These are phyloP conservation scores for Collybia sp. DNA, from an alignment of 768 basidiomycete species.

Conservation along the genomic window DNA sequence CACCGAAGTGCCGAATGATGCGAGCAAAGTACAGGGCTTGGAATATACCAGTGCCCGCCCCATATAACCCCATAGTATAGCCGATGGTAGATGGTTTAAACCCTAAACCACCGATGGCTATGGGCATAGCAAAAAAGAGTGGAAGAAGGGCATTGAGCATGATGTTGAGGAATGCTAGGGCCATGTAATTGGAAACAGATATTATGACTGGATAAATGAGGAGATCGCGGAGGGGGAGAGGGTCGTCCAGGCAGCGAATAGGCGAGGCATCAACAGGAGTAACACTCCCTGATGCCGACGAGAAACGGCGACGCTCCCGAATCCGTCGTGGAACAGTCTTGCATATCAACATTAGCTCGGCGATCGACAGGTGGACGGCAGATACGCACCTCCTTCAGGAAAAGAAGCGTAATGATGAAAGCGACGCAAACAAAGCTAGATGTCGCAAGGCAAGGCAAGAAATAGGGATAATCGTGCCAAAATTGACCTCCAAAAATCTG, in stretches of 20 bases:
- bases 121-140: conserved; percentile 49
- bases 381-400: conserved; percentile 38
- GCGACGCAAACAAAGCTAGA: conserved; percentile 25
- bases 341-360: background rate
- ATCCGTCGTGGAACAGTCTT: conserved; percentile 11
- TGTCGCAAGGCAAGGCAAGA: conserved; percentile 52
- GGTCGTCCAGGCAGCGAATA: conserved; percentile 13
- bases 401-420: conserved; percentile 22
- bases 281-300: background rate
- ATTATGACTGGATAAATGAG: conserved; percentile 45
- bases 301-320: background rate
- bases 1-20: conserved; percentile 41
- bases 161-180: conserved; percentile 47
- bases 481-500: conserved; percentile 45
- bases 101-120: conserved; percentile 47
- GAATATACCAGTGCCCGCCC: conserved; percentile 45
- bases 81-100: conserved; percentile 48
- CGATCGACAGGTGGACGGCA: background rate
- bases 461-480: conserved; percentile 65
- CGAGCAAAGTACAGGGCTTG: conserved; percentile 44
- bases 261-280: background rate
- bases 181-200: conserved; percentile 46
- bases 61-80: conserved; percentile 39
- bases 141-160: conserved; percentile 37
- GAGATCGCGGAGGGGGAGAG: conserved; percentile 36